phyloP scores from a whole-genome alignment of 2,329 filamentous ascomycete genomes.

The Aspergillus luchuensis region DNA sequence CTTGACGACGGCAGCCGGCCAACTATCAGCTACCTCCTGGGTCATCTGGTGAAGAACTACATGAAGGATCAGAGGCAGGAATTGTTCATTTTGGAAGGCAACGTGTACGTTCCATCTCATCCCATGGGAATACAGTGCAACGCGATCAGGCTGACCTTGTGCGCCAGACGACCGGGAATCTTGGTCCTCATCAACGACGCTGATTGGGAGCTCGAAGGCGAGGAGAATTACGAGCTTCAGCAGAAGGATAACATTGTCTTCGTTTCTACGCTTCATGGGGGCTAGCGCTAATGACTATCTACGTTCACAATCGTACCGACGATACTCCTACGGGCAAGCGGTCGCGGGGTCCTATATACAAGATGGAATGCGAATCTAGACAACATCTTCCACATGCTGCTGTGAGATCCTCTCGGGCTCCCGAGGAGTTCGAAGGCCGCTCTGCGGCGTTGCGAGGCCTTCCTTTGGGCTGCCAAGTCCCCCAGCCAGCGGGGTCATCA shows the following conservation, averaged over 20 bases:
- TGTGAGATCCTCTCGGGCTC: conserved; percentile 48
- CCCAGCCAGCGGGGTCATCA: conserved; percentile 47
- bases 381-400: conserved; percentile 49
- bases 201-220: conserved; percentile 97
- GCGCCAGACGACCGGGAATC: conserved; percentile 83
- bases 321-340: background rate
- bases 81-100: conserved; percentile 81
- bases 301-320: conserved; percentile 2
- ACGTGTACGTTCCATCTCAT: conserved; percentile 68
- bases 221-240: conserved; percentile 85
- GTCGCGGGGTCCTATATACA: conserved; percentile 7
- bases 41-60: conserved; percentile 74
- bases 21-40: conserved; percentile 75
- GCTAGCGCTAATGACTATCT: conserved; percentile 51
- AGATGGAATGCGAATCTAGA: conserved; percentile 29
- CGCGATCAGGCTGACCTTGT: conserved; percentile 21
- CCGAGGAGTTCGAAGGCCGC: conserved; percentile 45
- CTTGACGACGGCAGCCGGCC: conserved; percentile 62
- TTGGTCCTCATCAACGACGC: conserved; percentile 96
- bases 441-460: conserved; percentile 47
- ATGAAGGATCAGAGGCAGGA: conserved; percentile 88
- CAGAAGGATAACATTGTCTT: conserved; percentile 86
- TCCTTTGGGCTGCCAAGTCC: conserved; percentile 44
- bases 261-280: conserved; percentile 93
- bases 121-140: background rate